phyloP scores from a whole-genome alignment of 208 protist species.

The Trypanosoma brucei region DNA sequence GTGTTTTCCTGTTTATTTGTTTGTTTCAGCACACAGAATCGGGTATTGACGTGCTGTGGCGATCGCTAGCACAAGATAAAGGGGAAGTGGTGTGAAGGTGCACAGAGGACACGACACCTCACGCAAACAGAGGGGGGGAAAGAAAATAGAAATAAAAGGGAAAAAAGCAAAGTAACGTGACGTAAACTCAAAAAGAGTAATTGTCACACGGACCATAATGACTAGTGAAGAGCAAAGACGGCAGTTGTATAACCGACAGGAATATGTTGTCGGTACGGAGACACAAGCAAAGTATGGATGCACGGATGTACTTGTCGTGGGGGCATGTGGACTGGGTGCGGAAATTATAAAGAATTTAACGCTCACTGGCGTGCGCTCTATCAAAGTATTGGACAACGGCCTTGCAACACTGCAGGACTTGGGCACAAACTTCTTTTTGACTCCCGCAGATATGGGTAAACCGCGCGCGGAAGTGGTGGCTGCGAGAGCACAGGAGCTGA shows the following conservation, averaged over 20 bases:
- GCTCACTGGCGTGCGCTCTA: conserved; percentile 74
- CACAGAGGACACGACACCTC: no score
- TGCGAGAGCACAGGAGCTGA: conserved; percentile 75
- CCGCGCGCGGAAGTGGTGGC: conserved; percentile 50
- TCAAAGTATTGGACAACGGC: conserved; percentile 60
- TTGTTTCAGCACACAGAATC: no score
- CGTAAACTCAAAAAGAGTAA: not conserved
- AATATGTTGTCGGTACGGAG: conserved; percentile 89
- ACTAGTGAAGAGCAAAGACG: conserved; percentile 56
- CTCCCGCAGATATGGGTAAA: conserved; percentile 50
- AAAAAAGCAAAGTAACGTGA: not conserved
- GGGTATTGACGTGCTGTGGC: no score
- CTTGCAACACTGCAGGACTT: conserved; percentile 45
- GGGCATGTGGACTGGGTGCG: conserved; percentile 67
- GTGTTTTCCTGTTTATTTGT: no score
- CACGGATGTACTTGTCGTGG: conserved; percentile 85
- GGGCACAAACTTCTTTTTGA: conserved; percentile 83
- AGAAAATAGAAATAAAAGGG: not conserved
- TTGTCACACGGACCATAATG: not conserved
- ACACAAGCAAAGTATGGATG: conserved; percentile 80
- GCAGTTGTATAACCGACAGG: conserved; percentile 91
- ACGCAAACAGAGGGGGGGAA: no score
- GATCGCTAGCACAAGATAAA: no score
- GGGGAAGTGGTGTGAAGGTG: no score
- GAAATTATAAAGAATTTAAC: conserved; percentile 91